Percentiles rank a stretch among this genome's conserved stretches.
Conservation (phyloP, 2,329 filamentous ascomycete species). For the Passalora sequoiae region DNA sequence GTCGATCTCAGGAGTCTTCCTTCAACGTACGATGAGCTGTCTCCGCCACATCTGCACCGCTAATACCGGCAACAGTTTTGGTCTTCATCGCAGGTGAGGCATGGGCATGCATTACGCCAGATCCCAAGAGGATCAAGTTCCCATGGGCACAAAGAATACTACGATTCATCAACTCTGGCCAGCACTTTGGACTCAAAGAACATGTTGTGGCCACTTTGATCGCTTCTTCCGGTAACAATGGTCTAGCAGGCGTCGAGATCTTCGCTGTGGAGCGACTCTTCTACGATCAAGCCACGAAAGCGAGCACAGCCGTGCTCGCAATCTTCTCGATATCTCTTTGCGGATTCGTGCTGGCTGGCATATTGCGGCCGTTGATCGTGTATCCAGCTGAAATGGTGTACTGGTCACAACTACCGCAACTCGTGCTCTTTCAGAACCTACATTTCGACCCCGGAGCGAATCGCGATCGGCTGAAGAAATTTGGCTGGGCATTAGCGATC, state of each 20-base stretch:
- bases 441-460: constrained; percentile 35
- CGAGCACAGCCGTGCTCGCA: constrained; percentile 42
- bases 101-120: constrained; percentile 5
- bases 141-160: constrained; percentile 16
- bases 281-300: constrained; percentile 41
- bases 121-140: not conserved
- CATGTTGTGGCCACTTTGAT: constrained; percentile 42
- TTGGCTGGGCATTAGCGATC: constrained; percentile 40
- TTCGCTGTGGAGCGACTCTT: constrained; percentile 46
- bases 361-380: constrained; percentile 44
- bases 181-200: constrained; percentile 32
- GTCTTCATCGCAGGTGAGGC: constrained; percentile 9
- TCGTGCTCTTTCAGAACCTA: constrained; percentile 38
- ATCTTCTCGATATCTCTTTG: constrained; percentile 47
- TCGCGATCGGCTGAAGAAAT: constrained; percentile 37
- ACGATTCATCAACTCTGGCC: constrained; percentile 36
- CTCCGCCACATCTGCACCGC: too few relatives aligned
- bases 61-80: too few relatives aligned
- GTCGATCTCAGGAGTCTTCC: constrained; percentile 11
- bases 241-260: constrained; percentile 36
- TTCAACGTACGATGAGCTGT: constrained; percentile 1
- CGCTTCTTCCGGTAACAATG: constrained; percentile 37
- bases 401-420: constrained; percentile 38
- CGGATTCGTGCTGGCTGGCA: constrained; percentile 47
- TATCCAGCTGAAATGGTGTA: constrained; percentile 49